These are phyloP conservation scores for Articulospora tetracladia DNA, from an alignment of 495 filamentous ascomycete genomes.

Conservation along the genomic window DNA sequence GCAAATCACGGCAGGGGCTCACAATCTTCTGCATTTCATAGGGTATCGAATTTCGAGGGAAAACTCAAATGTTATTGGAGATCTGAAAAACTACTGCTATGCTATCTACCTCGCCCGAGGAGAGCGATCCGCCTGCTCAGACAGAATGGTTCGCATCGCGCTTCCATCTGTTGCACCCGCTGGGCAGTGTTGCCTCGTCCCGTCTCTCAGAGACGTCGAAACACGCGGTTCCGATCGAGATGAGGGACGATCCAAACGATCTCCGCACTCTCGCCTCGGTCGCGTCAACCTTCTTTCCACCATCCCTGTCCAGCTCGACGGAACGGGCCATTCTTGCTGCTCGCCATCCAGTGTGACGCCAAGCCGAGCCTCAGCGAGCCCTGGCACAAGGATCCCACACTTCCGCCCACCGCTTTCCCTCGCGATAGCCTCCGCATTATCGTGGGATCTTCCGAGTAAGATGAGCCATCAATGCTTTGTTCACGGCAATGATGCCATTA, in stretches of 20 bases:
- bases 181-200: too few relatives aligned
- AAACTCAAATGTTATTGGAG: too few relatives aligned
- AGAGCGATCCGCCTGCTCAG: too few relatives aligned
- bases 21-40: background rate
- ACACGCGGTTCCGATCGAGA: background rate
- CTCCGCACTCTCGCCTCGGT: background rate
- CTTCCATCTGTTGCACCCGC: too few relatives aligned
- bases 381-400: background rate
- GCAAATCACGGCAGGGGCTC: background rate
- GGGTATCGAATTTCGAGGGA: background rate
- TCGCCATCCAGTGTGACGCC: background rate
- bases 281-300: constrained; percentile 7
- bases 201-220: too few relatives aligned
- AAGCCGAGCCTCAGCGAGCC: background rate
- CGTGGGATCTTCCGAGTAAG: background rate
- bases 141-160: too few relatives aligned
- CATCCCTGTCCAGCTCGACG: background rate
- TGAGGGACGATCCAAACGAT: background rate
- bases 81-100: too few relatives aligned
- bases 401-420: background rate
- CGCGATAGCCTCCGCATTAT: background rate
- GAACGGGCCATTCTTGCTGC: constrained; percentile 5
- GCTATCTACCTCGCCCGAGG: too few relatives aligned
- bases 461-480: constrained; percentile 3
- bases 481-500: background rate